These are phyloP conservation scores for slime mould (Dictyostelium discoideum) DNA, from an alignment of 78 protist genomes.

Conservation along the genomic window DNA sequence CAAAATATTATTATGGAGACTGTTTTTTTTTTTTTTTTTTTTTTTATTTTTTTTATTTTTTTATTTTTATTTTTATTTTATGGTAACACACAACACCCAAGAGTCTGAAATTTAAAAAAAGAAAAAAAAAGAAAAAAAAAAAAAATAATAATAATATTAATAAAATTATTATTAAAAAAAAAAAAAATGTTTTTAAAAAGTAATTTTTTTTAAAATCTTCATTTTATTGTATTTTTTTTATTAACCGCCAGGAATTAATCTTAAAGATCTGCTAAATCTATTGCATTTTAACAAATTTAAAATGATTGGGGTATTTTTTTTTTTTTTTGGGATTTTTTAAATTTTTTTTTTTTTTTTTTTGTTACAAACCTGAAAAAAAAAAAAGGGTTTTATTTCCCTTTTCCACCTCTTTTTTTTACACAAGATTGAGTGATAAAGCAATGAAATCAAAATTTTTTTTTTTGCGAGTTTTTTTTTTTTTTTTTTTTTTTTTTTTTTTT, in stretches of 20 bases:
- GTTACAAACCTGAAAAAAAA: no score
- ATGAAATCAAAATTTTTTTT: no score
- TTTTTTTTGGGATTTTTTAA: no score
- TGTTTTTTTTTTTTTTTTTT: background rate
- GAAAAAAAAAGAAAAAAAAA: no score
- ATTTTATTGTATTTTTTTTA: no score
- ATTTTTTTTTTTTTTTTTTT: no score
- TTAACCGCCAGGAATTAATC: background rate
- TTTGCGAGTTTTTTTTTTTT: no score
- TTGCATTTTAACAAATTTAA: background rate
- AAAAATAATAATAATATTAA: no score
- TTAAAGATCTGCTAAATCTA: background rate
- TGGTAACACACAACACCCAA: background rate
- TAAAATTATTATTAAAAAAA: background rate
- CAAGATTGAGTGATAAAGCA: no score
- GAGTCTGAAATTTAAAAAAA: background rate
- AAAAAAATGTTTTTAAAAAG: background rate
- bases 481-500: no score
- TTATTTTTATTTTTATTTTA: background rate
- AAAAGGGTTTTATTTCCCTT: no score
- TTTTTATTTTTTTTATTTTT: background rate
- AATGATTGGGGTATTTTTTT: background rate
- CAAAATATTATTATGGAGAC: background rate
- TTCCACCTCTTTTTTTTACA: no score
- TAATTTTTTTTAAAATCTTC: background rate